Base-by-base conservation (phyloP, 148 eudicot species). In the Limonium bicolor region DNA sequence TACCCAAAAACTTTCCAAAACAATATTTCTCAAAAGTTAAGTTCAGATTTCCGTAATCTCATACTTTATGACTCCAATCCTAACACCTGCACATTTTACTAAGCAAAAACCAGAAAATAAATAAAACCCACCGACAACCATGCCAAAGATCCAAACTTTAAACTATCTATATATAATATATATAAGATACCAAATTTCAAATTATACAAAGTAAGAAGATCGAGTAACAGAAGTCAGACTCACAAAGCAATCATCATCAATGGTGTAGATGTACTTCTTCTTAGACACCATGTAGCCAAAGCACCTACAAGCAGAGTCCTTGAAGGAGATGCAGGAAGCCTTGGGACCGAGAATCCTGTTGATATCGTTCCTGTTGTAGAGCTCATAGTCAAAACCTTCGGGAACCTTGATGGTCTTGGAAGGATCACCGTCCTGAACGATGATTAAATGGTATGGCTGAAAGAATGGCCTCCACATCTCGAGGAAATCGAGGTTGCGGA, bases 171-270 rank as follows among this genome's bases (percentile, higher is more conserved):
- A n/a, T n/a, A n/a, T n/a, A n/a, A n/a, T n/a, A n/a, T n/a, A n/a
- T n/a, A n/a, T n/a, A n/a, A n/a, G n/a, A n/a, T n/a, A n/a, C n/a
- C n/a, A n/a, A n/a, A n/a, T n/a, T n/a, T n/a, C n/a, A n/a, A n/a
- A n/a, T n/a, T n/a, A n/a, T n/a, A n/a, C n/a, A n/a, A n/a, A n/a
- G n/a, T n/a, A n/a, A n/a, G n/a, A n/a, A n/a, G n/a, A n/a, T n/a
- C n/a, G n/a, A n/a, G n/a, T n/a, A n/a, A n/a, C n/a, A n/a, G n/a
- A n/a, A n/a, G n/a, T n/a, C n/a, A 53, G 25, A 45, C 94, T 74
- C 60, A 82, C 94, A 54, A 82, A 82, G 80, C 94, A 82, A 60
- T 82, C 94, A 44, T 82, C 94, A 44, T 82, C 94, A 60, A 82
- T 82, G 56, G 94, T 82, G 72, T 54, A 82, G 66, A 82, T 72